Evolutionary conservation across 2,329 filamentous ascomycete species (phyloP).

Genomic region (Gnomoniopsis sp.): DNA sequence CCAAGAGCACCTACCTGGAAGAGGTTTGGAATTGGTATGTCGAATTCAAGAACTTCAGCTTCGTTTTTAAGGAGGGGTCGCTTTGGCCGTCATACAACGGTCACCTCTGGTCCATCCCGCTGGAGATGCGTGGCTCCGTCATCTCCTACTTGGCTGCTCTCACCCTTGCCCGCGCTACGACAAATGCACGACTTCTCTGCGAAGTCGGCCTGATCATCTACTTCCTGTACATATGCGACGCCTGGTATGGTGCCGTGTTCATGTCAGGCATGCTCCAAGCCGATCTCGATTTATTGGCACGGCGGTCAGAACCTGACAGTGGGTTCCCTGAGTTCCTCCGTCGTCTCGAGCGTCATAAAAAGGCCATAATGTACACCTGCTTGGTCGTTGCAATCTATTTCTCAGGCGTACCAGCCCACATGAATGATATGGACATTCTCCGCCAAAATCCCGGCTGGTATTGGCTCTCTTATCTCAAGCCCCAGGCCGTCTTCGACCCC

Average conservation of each 20-base stretch:
- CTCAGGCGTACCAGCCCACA: conserved; percentile 57
- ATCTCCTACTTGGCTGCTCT: conserved; percentile 34
- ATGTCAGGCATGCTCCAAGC: conserved; percentile 57
- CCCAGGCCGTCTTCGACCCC: conserved; percentile 61
- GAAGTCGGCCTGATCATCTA: conserved; percentile 54
- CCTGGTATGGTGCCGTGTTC: conserved; percentile 59
- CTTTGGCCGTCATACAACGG: conserved; percentile 10
- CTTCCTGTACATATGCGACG: conserved; percentile 66
- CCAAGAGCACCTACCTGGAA: neutral
- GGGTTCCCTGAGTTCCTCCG: conserved; percentile 49
- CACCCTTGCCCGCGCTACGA: conserved; percentile 53
- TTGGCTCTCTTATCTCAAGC: conserved; percentile 57
- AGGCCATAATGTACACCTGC: conserved; percentile 47
- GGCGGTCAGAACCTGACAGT: conserved; percentile 28
- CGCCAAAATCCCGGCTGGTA: conserved; percentile 57
- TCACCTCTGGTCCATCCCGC: conserved; percentile 9
- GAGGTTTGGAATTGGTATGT: conserved; percentile 10
- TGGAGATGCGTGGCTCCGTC: conserved; percentile 10
- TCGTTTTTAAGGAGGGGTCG: conserved; percentile 2
- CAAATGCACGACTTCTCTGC: conserved; percentile 52
- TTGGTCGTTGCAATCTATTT: conserved; percentile 53
- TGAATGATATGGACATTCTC: conserved; percentile 43
- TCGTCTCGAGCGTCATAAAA: conserved; percentile 44
- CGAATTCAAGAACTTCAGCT: conserved; percentile 11
- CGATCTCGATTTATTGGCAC: conserved; percentile 55